Evolutionary conservation across 2,329 filamentous ascomycete species (phyloP).

Genomic region (Cercospora nicotianae): DNA sequence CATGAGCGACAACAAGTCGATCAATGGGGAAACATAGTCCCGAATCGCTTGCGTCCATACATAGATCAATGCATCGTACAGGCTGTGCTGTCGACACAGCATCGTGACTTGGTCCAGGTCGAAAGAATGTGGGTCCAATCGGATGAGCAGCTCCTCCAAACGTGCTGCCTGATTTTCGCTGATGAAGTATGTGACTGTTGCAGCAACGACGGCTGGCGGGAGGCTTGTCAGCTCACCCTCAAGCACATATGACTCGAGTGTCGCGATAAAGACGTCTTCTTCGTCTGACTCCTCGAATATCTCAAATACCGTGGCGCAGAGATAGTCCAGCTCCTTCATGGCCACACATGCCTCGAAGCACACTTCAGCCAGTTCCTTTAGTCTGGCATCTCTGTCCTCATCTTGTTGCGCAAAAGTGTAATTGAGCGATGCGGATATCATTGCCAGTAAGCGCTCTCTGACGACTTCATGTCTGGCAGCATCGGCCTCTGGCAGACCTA

Average conservation of each 20-base stretch:
- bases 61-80: slow-evolving; percentile 95
- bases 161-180: slow-evolving; percentile 71
- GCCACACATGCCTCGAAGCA: slow-evolving; percentile 81
- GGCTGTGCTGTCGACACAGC: slow-evolving; percentile 84
- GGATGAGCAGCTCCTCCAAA: slow-evolving; percentile 91
- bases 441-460: slow-evolving; percentile 83
- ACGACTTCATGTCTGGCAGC: slow-evolving; percentile 75
- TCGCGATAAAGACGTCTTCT: slow-evolving; percentile 78
- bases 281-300: slow-evolving; percentile 78
- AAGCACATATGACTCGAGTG: slow-evolving; percentile 83
- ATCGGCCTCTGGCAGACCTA: slow-evolving; percentile 86
- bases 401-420: slow-evolving; percentile 74
- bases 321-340: slow-evolving; percentile 74
- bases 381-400: slow-evolving; percentile 55
- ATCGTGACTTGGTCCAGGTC: slow-evolving; percentile 91
- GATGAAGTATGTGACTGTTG: slow-evolving; percentile 79
- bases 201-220: slow-evolving; percentile 82
- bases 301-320: slow-evolving; percentile 89
- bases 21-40: slow-evolving; percentile 88
- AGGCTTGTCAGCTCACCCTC: slow-evolving; percentile 72
- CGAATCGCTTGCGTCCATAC: slow-evolving; percentile 90
- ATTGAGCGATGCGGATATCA: slow-evolving; percentile 87
- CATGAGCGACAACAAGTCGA: slow-evolving; percentile 71
- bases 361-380: slow-evolving; percentile 76
- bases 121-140: slow-evolving; percentile 84